phyloP scores from a whole-genome alignment of 495 filamentous ascomycete genomes.

The Arthonia radiata region DNA sequence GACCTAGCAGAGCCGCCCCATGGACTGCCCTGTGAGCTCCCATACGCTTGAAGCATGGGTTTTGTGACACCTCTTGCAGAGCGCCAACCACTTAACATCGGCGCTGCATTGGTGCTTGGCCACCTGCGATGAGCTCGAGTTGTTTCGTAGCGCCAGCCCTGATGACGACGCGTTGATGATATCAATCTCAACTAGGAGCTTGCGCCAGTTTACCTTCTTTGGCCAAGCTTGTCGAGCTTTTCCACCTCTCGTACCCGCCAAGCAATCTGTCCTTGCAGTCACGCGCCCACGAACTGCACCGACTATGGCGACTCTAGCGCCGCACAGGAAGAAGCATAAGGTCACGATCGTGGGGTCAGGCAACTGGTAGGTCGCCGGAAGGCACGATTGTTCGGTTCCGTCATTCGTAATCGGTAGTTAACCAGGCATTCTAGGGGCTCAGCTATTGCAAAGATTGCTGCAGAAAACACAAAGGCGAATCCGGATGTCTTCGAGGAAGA shows the following conservation, averaged over 20 bases:
- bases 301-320: slow-evolving; percentile 13
- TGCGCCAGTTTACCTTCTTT: not conserved
- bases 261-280: not conserved
- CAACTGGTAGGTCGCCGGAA: slow-evolving; percentile 46
- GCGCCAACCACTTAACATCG: no score
- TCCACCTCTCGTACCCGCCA: not conserved
- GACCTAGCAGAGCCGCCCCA: no score
- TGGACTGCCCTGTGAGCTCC: no score
- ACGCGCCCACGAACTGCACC: not conserved
- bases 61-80: no score
- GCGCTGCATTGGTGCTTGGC: not conserved
- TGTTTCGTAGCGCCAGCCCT: not conserved
- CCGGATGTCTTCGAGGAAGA: slow-evolving; percentile 58
- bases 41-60: no score
- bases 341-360: slow-evolving; percentile 86
- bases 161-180: not conserved
- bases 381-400: not conserved
- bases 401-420: not conserved
- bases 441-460: slow-evolving; percentile 88
- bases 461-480: slow-evolving; percentile 65
- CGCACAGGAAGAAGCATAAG: slow-evolving; percentile 48
- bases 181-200: not conserved
- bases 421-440: slow-evolving; percentile 39
- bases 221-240: not conserved
- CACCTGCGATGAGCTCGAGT: not conserved